A percentile compares a stretch with the other conserved stretches of the same genome.
phyloP scores from a whole-genome alignment of 495 filamentous ascomycete genomes.

The Neurospora sp. region DNA sequence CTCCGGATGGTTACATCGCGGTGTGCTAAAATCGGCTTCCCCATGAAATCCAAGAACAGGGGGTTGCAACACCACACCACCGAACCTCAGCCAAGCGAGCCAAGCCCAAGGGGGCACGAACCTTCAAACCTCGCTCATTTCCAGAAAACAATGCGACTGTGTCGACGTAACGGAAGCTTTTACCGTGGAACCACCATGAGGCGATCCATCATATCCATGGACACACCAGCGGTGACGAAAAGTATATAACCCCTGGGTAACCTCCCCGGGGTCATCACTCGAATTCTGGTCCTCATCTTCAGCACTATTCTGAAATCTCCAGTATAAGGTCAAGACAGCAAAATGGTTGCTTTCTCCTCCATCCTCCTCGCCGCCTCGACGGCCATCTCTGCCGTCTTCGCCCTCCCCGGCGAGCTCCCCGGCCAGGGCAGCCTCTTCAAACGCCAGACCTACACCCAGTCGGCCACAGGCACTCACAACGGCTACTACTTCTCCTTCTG shows the following conservation, averaged over 20 bases:
- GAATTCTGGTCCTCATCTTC: background rate
- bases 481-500: conserved; percentile 57
- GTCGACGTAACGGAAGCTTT: background rate
- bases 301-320: background rate
- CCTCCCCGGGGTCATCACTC: background rate
- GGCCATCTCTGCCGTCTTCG: conserved; percentile 23
- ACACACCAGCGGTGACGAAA: background rate
- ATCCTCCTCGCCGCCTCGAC: conserved; percentile 30
- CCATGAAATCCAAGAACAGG: background rate
- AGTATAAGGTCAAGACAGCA: background rate
- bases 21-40: background rate
- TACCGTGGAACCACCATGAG: background rate
- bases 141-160: background rate
- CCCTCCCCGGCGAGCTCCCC: conserved; percentile 31
- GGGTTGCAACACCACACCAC: background rate
- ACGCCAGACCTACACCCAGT: conserved; percentile 21
- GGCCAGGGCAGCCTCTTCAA: conserved; percentile 21
- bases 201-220: background rate
- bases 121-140: background rate
- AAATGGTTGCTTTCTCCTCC: conserved; percentile 39
- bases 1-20: background rate
- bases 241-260: conserved; percentile 3
- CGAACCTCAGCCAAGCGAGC: background rate
- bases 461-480: conserved; percentile 43
- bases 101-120: background rate